Evolutionary conservation across 163 green algal species (phyloP).

Genomic region (Picocystis sp.): DNA sequence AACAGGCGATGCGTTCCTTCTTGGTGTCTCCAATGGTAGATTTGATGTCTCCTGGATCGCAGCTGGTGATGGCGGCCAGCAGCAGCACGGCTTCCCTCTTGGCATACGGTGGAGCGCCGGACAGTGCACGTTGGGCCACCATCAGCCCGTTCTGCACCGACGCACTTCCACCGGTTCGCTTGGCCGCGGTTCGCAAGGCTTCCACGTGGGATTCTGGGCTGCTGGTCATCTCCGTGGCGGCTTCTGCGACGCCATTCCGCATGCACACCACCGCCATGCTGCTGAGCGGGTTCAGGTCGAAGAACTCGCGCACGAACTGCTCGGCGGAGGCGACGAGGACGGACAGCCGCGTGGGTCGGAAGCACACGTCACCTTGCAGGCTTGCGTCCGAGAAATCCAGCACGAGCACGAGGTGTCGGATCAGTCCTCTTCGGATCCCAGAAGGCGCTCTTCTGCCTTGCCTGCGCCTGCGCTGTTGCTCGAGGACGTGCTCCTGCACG

Average conservation of each 20-base stretch:
- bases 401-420: slow-evolving; percentile 59
- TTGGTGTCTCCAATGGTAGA: slow-evolving; percentile 45
- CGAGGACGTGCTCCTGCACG: slow-evolving; percentile 51
- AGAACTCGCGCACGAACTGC: slow-evolving; percentile 74
- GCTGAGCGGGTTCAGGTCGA: slow-evolving; percentile 82
- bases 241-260: slow-evolving; percentile 59
- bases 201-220: too few relatives aligned
- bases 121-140: slow-evolving; percentile 34
- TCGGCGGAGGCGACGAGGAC: slow-evolving; percentile 32
- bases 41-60: slow-evolving; percentile 75
- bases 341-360: slow-evolving; percentile 40
- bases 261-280: slow-evolving; percentile 73
- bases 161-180: slow-evolving; percentile 30
- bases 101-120: slow-evolving; percentile 69
- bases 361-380: slow-evolving; percentile 36
- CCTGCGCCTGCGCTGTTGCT: slow-evolving; percentile 28
- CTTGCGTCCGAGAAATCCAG: slow-evolving; percentile 66
- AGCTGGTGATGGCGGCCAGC: slow-evolving; percentile 63
- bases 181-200: background rate
- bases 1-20: slow-evolving; percentile 42
- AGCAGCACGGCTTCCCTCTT: slow-evolving; percentile 63
- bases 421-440: slow-evolving; percentile 61
- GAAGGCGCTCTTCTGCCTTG: slow-evolving; percentile 30
- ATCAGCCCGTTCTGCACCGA: slow-evolving; percentile 83
- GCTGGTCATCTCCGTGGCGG: slow-evolving; percentile 14